Percentiles rank a stretch among this genome's conserved stretches.
phyloP scores from a whole-genome alignment of 2,329 filamentous ascomycete species.

The Clarireedia paspali region DNA sequence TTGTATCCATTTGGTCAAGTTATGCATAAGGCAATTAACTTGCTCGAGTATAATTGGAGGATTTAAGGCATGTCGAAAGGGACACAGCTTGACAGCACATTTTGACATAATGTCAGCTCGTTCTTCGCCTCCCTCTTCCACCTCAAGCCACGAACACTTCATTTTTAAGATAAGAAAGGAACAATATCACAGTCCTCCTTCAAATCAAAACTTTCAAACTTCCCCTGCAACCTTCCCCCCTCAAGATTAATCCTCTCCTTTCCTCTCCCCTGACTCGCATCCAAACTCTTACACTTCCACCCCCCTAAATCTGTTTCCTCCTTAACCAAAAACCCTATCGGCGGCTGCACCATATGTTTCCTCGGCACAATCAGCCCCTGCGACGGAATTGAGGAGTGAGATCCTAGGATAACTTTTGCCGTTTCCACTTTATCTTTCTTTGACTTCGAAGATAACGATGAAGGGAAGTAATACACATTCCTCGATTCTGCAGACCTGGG shows the following conservation, averaged over 20 bases:
- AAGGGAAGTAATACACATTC: constrained; percentile 3
- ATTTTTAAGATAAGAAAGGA: background rate
- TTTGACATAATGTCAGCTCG: too few species aligned
- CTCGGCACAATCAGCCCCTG: background rate
- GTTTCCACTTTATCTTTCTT: background rate
- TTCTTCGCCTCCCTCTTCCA: too few species aligned
- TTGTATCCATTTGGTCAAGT: too few species aligned
- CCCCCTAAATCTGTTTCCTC: background rate
- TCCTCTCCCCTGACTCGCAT: background rate
- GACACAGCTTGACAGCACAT: too few species aligned
- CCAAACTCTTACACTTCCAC: background rate
- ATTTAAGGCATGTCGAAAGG: too few species aligned
- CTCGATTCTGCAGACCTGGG: background rate
- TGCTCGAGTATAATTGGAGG: too few species aligned
- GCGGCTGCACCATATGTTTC: background rate
- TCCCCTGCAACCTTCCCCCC: background rate
- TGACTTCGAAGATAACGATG: background rate
- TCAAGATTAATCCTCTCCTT: background rate
- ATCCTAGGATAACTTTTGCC: background rate
- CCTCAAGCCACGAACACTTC: background rate
- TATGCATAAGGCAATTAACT: too few species aligned
- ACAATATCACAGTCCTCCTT: constrained; percentile 8
- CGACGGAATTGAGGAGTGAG: background rate
- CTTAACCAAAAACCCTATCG: background rate
- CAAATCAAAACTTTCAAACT: constrained; percentile 7